These are phyloP conservation scores for Metschnikowia borealis DNA, from an alignment of 805 yeast genomes.

Conservation along the genomic window DNA sequence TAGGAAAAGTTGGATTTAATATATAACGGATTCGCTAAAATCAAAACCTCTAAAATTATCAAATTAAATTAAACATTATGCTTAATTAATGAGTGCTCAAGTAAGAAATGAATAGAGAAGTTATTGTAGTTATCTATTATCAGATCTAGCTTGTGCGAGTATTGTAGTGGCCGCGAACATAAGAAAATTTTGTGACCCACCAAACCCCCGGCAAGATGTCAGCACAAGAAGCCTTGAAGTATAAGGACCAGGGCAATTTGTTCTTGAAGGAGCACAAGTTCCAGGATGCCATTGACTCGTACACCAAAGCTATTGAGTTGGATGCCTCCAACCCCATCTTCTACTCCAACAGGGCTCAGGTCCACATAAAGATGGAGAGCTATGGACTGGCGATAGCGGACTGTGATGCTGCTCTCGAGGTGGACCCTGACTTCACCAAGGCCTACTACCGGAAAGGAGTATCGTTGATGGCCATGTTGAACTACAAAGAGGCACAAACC, in stretches of 20 bases:
- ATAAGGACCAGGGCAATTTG: slow-evolving; percentile 70
- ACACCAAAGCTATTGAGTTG: slow-evolving; percentile 70
- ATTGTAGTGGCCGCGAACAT: not conserved
- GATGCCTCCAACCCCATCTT: slow-evolving; percentile 58
- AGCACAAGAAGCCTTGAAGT: slow-evolving; percentile 40
- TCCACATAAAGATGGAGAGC: slow-evolving; percentile 77
- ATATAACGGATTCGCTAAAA: no score
- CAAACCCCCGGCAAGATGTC: slow-evolving; percentile 10
- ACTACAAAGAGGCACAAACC: slow-evolving; percentile 66
- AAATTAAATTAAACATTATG: no score
- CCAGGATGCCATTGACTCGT: slow-evolving; percentile 61
- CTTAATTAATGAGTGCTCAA: no score
- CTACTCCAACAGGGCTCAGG: slow-evolving; percentile 87
- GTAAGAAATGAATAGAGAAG: no score
- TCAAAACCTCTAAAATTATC: no score
- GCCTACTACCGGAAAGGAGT: slow-evolving; percentile 87
- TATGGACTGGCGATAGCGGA: slow-evolving; percentile 84
- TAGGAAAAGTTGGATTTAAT: no score
- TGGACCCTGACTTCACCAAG: slow-evolving; percentile 67
- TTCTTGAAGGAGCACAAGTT: slow-evolving; percentile 63
- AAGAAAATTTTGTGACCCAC: not conserved
- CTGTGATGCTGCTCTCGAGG: slow-evolving; percentile 63
- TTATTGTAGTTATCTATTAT: no score
- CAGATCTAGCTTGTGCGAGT: not conserved
- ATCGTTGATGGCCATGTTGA: slow-evolving; percentile 69